Percentiles rank a stretch among this genome's conserved stretches.
Evolutionary conservation across 257 asterid genomes (phyloP).

Genomic region (Osmanthus fragrans): DNA sequence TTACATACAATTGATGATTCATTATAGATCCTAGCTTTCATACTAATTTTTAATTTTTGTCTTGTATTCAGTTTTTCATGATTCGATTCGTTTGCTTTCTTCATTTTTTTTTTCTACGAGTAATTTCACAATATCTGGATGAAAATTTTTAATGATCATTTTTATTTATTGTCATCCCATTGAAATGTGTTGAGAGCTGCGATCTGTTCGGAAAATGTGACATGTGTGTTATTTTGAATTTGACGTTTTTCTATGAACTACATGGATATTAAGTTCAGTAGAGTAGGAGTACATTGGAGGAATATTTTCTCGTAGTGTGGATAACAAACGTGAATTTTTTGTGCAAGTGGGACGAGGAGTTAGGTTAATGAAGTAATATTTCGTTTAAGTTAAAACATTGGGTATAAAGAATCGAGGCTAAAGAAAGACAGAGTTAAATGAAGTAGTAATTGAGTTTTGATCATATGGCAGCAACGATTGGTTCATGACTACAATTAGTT

Average conservation of each 20-base stretch:
- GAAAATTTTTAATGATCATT: not conserved
- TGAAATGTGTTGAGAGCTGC: not conserved
- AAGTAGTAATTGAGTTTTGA: not conserved
- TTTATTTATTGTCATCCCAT: not conserved
- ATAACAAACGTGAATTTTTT: not conserved
- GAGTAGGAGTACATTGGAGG: not conserved
- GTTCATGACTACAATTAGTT: not conserved
- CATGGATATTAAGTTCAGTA: not conserved
- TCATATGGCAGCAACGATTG: not conserved
- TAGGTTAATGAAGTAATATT: not conserved
- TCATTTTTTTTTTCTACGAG: not conserved
- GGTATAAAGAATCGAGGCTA: not conserved
- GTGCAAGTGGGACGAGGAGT: not conserved
- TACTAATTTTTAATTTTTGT: not conserved
- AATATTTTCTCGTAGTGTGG: not conserved
- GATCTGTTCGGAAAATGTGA: not conserved
- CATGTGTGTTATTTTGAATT: not conserved
- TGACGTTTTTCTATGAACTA: not conserved
- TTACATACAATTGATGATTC: not conserved
- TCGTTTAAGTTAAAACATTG: not conserved
- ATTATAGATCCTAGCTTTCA: not conserved
- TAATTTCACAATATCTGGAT: not conserved
- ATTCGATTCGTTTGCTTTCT: not conserved
- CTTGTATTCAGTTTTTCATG: not conserved
- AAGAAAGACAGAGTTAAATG: not conserved